Evolutionary conservation across 805 yeast genomes (phyloP), one percentile per base, ranked within the genome.

Genomic region (Cyberlindnera suaveolens): DNA sequence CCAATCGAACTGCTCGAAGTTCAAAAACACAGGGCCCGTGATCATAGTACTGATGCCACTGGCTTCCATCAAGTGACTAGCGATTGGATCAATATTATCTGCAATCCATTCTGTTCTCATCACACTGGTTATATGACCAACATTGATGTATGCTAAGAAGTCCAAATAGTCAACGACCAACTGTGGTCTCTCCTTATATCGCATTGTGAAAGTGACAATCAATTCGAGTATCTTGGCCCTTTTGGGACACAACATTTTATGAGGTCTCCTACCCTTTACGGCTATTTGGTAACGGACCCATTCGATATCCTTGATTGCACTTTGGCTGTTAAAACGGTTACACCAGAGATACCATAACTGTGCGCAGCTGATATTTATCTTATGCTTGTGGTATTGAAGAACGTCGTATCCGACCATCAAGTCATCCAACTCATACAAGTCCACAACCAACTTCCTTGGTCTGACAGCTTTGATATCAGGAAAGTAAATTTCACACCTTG

Each of bases 311-410:
- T 39, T 17, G 16, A 42, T 34, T n/a, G 42, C 29, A 9, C 31
- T 10, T 15, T 42, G 41, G 5, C 31, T n/a, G 35, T 37, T 38
- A 15, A 31, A 34, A 3, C 42, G 39, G 17, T n/a, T 15, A 18
- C 37, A 32, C 45, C 45, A 42, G 20, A 38, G 36, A n/a, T 31
- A 26, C 45, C 45, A 42, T 14, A 42, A 17, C n/a, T 42, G 42
- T 8, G 26, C 33, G 23, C 42, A 40, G 10, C 37, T 35, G 13
- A 35, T 33, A 8, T 15, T 23, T 8, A 38, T 26, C 5, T 27
- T 19, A 17, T 17, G 16, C 34, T 20, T 29, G 30, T 34, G 16
- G 16, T 42, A 42, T 15, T 39, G 34, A 39, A 38, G 34, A 10
- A 35, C 41, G 13, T 38, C 37, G 20, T 33, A 42, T 31, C 27